These are phyloP conservation scores for Batrachochytrium dendrobatidis DNA, from an alignment of 371 early-diverging fungal species.

Conservation along the genomic window DNA sequence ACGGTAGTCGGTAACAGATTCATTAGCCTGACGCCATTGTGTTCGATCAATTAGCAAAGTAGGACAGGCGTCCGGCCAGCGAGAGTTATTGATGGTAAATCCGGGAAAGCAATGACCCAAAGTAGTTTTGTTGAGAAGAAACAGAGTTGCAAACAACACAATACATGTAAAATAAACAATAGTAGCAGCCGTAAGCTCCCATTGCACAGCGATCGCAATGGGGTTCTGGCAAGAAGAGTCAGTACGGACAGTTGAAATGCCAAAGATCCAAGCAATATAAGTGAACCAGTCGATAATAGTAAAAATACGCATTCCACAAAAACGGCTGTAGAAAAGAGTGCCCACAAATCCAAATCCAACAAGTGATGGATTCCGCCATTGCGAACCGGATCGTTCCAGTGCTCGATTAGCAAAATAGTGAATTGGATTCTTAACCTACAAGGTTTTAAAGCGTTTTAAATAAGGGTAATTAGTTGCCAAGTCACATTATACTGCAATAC, in stretches of 20 bases:
- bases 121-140: neutral
- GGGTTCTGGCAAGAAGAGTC: neutral
- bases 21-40: conserved; percentile 6
- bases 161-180: conserved; percentile 10
- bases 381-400: neutral
- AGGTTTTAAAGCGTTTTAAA: too few relatives aligned
- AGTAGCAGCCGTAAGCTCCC: conserved; percentile 5
- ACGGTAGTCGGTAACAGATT: neutral
- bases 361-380: neutral
- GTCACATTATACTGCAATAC: too few relatives aligned
- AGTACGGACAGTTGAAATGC: conserved; percentile 6
- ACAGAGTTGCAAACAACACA: conserved; percentile 2
- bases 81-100: conserved; percentile 4
- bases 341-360: neutral
- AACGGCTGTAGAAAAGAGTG: neutral
- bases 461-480: conserved; percentile 2
- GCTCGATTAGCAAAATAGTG: conserved; percentile 9
- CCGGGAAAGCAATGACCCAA: conserved; percentile 8
- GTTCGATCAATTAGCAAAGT: conserved; percentile 7
- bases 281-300: conserved; percentile 8
- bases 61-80: conserved; percentile 12
- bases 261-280: conserved; percentile 11
- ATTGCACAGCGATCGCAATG: conserved; percentile 4
- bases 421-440: conserved; percentile 4
- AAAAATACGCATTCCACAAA: conserved; percentile 9